A percentile compares a stretch with the other conserved stretches of the same genome.
Evolutionary conservation across 495 filamentous ascomycete species (phyloP).

Genomic region (Penicillium bovifimosum): DNA sequence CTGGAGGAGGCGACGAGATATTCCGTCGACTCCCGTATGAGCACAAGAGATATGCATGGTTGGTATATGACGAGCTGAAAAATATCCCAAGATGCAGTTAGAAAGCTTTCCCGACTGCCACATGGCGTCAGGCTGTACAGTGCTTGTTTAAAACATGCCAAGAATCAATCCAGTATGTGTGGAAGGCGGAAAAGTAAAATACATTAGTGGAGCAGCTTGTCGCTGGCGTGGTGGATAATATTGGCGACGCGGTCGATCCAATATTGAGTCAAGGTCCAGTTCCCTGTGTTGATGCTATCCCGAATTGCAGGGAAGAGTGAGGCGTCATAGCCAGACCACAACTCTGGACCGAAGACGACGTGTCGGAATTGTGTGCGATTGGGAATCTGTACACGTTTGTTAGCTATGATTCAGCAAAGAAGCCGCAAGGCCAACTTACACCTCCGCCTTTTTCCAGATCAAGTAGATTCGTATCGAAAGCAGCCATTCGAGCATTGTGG

Average conservation of each 20-base stretch:
- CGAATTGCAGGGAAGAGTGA: constrained; percentile 80
- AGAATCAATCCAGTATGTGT: constrained; percentile 2
- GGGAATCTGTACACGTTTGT: constrained; percentile 56
- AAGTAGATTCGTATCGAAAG: constrained; percentile 77
- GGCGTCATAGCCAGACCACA: constrained; percentile 70
- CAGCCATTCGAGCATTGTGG: constrained; percentile 66
- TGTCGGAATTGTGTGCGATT: constrained; percentile 94
- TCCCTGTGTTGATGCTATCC: constrained; percentile 66
- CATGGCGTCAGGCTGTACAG: constrained; percentile 20
- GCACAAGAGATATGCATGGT: constrained; percentile 3
- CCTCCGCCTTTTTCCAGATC: constrained; percentile 67
- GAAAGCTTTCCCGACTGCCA: constrained; percentile 4
- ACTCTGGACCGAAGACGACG: constrained; percentile 76
- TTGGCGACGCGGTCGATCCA: constrained; percentile 67
- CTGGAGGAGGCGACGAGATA: neutral
- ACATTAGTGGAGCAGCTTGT: constrained; percentile 46
- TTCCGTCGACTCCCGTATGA: neutral
- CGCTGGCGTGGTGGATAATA: constrained; percentile 61
- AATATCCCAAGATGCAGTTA: constrained; percentile 15
- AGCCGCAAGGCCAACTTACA: constrained; percentile 39
- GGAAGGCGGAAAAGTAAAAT: constrained; percentile 13
- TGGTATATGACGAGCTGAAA: constrained; percentile 17
- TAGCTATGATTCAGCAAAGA: constrained; percentile 2
- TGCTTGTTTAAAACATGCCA: constrained; percentile 10
- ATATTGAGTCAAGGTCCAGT: constrained; percentile 65